Evolutionary conservation across 495 filamentous ascomycete species (phyloP), one percentile per base, ranked within the genome.

Genomic region (Filosporella fistucella): DNA sequence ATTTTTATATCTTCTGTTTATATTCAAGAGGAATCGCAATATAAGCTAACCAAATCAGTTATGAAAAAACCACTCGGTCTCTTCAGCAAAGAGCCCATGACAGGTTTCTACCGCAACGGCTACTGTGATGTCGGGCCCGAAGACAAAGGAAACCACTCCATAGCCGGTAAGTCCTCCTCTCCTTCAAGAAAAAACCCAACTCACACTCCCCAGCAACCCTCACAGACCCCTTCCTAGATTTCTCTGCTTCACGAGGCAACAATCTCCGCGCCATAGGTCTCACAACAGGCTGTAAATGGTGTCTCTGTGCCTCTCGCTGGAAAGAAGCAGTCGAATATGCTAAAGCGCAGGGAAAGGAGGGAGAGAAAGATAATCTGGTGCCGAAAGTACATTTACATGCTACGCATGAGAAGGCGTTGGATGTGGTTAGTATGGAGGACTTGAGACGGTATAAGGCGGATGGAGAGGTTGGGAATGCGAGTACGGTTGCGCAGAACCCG

Each of bases 201-300:
- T 16, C 17, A 13, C 21, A 1, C 20, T n/a, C 25, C 5, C 5
- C n/a, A 57, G 54, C 54, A 49, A 60, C 76, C n/a, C 57, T 83
- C 11, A 77, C 78, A 9, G 67, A 75, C 37, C 67, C 76, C 54
- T 83, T 83, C 58, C 75, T 83, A 14, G 72, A 81, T 53, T 82
- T 76, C 62, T 67, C 67, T 34, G 76, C 76, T 29, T 64, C 68
- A 0, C 63, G 68, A 13, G 79, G 77, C 32, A 83, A 83, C 54
- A 74, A 82, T 49, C 65, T 85, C 14, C 66, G 75, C 2, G 35
- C 49, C 3, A 59, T 69, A 24, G 79, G 79, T 16, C 64, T 82
- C 22, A 74, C 66, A 21, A 66, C 60, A 11, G 78, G 80, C 4
- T 80, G 76, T 42, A 73, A 72, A 49, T 82, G 81, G 79, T 84